Conservation (phyloP, 148 eudicot genomes). For the Diospyros kaki region DNA sequence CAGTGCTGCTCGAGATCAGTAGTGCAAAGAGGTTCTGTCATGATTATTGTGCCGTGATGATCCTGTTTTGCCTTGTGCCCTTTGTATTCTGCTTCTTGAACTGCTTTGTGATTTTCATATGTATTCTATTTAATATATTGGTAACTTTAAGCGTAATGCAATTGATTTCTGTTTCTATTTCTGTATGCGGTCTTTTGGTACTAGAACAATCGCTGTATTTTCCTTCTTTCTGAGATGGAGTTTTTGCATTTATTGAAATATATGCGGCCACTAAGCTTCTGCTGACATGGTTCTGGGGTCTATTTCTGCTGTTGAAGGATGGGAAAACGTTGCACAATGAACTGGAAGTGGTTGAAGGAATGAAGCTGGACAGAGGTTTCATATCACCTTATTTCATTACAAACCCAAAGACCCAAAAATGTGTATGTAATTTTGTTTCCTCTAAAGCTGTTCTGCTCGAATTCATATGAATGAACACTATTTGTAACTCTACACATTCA, state of each 20-base stretch:
- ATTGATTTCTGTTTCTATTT: neutral
- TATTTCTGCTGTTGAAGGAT: constrained; percentile 26
- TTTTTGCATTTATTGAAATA: neutral
- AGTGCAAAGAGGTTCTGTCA: too few species aligned
- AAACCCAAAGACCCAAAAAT: constrained; percentile 46
- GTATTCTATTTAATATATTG: neutral
- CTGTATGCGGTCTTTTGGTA: neutral
- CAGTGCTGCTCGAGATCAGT: neutral
- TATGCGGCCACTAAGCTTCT: neutral
- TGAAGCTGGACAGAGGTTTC: constrained; percentile 55
- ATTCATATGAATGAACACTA: neutral
- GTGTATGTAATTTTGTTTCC: constrained; percentile 27
- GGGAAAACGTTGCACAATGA: constrained; percentile 44
- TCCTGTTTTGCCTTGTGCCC: neutral
- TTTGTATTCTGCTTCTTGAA: neutral
- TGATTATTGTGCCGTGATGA: neutral
- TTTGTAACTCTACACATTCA: neutral
- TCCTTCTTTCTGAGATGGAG: neutral
- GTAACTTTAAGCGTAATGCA: neutral
- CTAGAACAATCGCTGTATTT: neutral
- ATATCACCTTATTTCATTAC: constrained; percentile 57
- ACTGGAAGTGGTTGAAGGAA: constrained; percentile 58
- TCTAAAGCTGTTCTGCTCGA: neutral
- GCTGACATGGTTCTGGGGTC: neutral
- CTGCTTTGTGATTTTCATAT: neutral